A percentile compares a stretch with the other conserved stretches of the same genome.
These are phyloP conservation scores for Tricholoma matsutake DNA, from an alignment of 768 basidiomycete genomes.

Conservation along the genomic window DNA sequence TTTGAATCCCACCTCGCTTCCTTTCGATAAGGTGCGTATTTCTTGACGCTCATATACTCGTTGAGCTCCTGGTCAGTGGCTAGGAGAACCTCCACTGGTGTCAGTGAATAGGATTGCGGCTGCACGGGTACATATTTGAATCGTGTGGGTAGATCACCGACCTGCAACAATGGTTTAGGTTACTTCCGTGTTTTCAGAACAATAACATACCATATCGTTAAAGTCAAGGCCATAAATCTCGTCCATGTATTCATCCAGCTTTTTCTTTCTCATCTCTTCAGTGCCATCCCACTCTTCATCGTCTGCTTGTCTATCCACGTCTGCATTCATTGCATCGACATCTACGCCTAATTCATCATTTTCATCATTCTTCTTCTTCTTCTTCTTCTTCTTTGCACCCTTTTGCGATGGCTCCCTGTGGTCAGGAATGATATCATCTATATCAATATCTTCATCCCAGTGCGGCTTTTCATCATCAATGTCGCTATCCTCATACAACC, in stretches of 20 bases:
- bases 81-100: slow-evolving; percentile 82
- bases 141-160: slow-evolving; percentile 85
- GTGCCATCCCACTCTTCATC: slow-evolving; percentile 82
- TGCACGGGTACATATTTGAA: slow-evolving; percentile 86
- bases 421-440: slow-evolving; percentile 25
- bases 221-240: slow-evolving; percentile 90
- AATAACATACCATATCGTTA: slow-evolving; percentile 80
- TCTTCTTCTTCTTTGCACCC: slow-evolving; percentile 50
- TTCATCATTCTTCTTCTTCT: slow-evolving; percentile 33
- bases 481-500: slow-evolving; percentile 57
- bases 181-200: neutral
- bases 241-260: slow-evolving; percentile 86
- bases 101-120: slow-evolving; percentile 62
- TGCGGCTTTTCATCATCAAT: slow-evolving; percentile 58
- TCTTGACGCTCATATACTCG: slow-evolving; percentile 84
- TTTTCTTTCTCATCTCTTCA: slow-evolving; percentile 85
- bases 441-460: slow-evolving; percentile 91
- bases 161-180: slow-evolving; percentile 40
- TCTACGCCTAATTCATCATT: slow-evolving; percentile 56
- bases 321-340: slow-evolving; percentile 50
- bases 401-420: slow-evolving; percentile 33
- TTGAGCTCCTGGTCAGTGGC: slow-evolving; percentile 94
- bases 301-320: slow-evolving; percentile 36
- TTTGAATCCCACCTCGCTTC: slow-evolving; percentile 58
- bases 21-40: slow-evolving; percentile 86